Base-by-base conservation (phyloP, 1,284 basidiomycete genomes). In the Puccinia polysora region DNA sequence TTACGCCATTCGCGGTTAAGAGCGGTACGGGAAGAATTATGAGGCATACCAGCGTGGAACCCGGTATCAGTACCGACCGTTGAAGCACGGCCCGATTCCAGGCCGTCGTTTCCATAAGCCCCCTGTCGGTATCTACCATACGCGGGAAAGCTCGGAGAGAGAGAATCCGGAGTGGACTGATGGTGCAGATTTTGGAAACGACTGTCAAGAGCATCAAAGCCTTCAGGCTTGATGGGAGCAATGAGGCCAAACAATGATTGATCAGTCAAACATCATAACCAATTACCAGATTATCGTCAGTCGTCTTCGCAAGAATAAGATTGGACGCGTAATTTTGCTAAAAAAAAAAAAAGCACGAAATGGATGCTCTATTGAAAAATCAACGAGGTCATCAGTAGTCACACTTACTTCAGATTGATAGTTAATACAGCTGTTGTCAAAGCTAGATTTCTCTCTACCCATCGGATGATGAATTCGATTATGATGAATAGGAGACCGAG, bases 1-100 rank as follows among this genome's bases (percentile, higher is more conserved):
- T 76, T 74, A 47, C 78, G 75, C 78, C 78, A 79, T 53, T 79
- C 78, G 58, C 77, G 69, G 75, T 79, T 79, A 56, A 79, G 75
- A 2, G 78, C 78, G 52, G 77, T 77, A 50, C 78, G 77, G 14
- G 78, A 79, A 50, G 77, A 77, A 73, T 56, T 64, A 45, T 76
- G 75, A 20, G 77, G 78, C 34, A 77, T 77, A 23, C 74, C 73
- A 76, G 77, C 30, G 28, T 50, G 23, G 40, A 62, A 70, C 59
- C 73, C 64, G 77, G 75, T 76, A 67, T 79, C 77, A 36, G 78
- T 79, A 20, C 78, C 78, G 59, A 79, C 77, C 28, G 77, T 78
- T 40, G 78, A 78, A 8, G 78, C 78, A 47, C 78, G 76, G 15
- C 77, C 77, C 8, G 75, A 76, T 58, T 78, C 77, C 62, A 78